Evolutionary conservation across 306 rosid species (phyloP).

Genomic region (Cucurbita maxima): DNA sequence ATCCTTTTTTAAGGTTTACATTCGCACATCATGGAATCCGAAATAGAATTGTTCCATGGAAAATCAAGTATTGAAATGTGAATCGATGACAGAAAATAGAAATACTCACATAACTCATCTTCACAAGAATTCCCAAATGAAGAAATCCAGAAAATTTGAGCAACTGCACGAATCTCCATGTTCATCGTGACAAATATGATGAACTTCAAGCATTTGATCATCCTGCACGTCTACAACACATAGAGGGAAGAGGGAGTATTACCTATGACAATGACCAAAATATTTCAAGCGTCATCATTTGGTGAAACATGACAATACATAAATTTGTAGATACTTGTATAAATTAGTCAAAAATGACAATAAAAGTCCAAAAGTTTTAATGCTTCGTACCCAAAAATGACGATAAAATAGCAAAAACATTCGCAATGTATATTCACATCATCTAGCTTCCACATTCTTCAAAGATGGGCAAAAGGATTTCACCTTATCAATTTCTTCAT

Average conservation of each 20-base stretch:
- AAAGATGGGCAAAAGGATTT: no score
- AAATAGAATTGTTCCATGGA: background rate
- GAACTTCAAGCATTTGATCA: slow-evolving; percentile 28
- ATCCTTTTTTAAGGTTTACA: background rate
- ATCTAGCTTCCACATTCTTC: no score
- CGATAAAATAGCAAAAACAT: no score
- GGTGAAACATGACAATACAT: background rate
- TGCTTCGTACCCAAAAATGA: no score
- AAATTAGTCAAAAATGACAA: no score
- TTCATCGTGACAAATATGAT: slow-evolving; percentile 45
- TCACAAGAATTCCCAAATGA: slow-evolving; percentile 85
- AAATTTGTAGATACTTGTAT: background rate
- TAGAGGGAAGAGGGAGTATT: slow-evolving; percentile 20
- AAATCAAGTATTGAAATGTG: background rate
- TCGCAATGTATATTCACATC: no score
- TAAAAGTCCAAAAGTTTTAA: no score
- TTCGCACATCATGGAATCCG: background rate
- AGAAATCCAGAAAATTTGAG: slow-evolving; percentile 65
- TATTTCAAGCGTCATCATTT: background rate
- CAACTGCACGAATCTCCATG: slow-evolving; percentile 55
- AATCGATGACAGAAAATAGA: background rate
- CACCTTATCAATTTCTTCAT: no score
- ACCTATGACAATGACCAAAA: slow-evolving; percentile 5
- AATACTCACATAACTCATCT: slow-evolving; percentile 62
- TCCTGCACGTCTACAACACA: slow-evolving; percentile 34